A percentile compares a stretch with the other conserved stretches of the same genome.
These are phyloP conservation scores for Chalciporus chontae DNA, from an alignment of 768 basidiomycete species.

Conservation along the genomic window DNA sequence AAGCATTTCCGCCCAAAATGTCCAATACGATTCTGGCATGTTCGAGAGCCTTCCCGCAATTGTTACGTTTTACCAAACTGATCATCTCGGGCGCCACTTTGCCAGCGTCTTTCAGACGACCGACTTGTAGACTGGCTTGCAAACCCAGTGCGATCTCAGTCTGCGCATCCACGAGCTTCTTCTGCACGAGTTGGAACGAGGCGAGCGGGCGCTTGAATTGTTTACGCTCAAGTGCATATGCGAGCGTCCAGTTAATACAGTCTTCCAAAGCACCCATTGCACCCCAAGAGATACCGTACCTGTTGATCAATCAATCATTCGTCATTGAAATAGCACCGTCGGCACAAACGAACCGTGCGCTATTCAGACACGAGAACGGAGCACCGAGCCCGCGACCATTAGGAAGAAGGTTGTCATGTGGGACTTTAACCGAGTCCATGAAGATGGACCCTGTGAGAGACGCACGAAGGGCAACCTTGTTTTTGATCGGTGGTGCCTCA, in stretches of 20 bases:
- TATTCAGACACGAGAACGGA: conserved; percentile 92
- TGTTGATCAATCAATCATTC: conserved; percentile 16
- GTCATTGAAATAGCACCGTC: not conserved
- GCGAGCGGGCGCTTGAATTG: conserved; percentile 91
- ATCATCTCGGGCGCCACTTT: conserved; percentile 86
- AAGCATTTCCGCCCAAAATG: conserved; percentile 92
- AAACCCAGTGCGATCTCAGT: conserved; percentile 80
- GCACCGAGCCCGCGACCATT: conserved; percentile 73
- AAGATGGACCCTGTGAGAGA: conserved; percentile 85
- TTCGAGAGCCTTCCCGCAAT: conserved; percentile 88
- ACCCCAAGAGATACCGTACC: conserved; percentile 91
- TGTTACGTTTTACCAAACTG: conserved; percentile 92
- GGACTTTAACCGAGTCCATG: conserved; percentile 86
- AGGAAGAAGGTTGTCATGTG: conserved; percentile 72
- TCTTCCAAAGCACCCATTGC: conserved; percentile 96
- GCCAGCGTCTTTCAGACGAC: conserved; percentile 80
- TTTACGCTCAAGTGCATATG: conserved; percentile 83
- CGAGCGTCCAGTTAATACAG: conserved; percentile 71
- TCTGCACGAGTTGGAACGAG: conserved; percentile 96
- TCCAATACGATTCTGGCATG: conserved; percentile 82
- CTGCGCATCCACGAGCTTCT: conserved; percentile 94
- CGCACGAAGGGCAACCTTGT: conserved; percentile 88
- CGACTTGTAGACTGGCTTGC: conserved; percentile 73
- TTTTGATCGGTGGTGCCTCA: conserved; percentile 82
- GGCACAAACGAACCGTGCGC: conserved; percentile 53